Evolutionary conservation across 2,329 filamentous ascomycete genomes (phyloP), one percentile per base, ranked within the genome.

Genomic region (Calonectria pseudoturangicola): DNA sequence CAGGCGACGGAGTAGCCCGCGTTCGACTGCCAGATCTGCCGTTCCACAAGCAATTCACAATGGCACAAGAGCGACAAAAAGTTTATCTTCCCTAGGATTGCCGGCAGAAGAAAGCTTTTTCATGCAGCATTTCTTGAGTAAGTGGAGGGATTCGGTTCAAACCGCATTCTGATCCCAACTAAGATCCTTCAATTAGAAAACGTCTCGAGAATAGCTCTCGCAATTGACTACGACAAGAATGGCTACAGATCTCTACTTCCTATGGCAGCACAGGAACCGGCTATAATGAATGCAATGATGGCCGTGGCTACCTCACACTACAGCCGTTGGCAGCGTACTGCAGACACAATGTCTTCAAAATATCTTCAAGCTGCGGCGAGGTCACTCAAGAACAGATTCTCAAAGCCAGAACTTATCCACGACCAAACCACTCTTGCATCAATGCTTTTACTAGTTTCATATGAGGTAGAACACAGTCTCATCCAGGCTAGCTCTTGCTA

Each of bases 51-150:
- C 21, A n/a, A 16, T 64, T 3, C 16, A 54, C 2, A 28, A 33
- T 15, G 25, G 18, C 27, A 64, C 56, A 13, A 9, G 30, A 4
- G 18, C 54, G 27, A 58, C 54, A 13, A 58, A 58, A 27, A 58
- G n/a, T 5, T 21, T 69, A 28, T 65, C 71, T 12, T 41, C 51
- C 7, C 47, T 70, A 2, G 68, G 63, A 13, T 41, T 73, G 18
- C 64, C 68, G 15, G n/a, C 45, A 16, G 45, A 73, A 28, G 68
- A 73, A 18, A 73, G 68, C 48, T 71, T 68, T 48, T 68, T 68
- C 21, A 68, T 73, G 64, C 67, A 73, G 15, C 71, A 73, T 48
- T 73, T 73, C 36, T 47, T 63, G 1, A 66, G 70, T 68, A 41
- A 25, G 69, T 58, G 39, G 39, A 39, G 4, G 27, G 9, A 10